These are phyloP conservation scores for Fusarium incarnatum DNA, from an alignment of 2,329 filamentous ascomycete species.

Conservation along the genomic window DNA sequence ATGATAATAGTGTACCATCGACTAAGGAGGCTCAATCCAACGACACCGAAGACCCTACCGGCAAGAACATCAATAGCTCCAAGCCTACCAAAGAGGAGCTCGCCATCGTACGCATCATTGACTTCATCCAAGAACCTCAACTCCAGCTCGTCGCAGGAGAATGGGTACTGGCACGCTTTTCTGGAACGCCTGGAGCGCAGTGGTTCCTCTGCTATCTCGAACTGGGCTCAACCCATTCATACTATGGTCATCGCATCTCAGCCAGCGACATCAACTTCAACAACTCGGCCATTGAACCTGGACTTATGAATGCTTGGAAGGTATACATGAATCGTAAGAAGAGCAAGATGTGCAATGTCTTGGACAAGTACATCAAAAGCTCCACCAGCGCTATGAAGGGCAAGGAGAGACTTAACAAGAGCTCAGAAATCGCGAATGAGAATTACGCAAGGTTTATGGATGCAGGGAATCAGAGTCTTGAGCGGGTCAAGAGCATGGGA, in stretches of 20 bases:
- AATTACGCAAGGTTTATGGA: not conserved
- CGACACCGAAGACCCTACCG: not conserved
- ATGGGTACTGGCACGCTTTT: slow-evolving; percentile 7
- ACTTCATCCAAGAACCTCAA: slow-evolving; percentile 5
- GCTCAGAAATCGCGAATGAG: not conserved
- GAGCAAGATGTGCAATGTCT: slow-evolving; percentile 11
- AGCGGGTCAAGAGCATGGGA: slow-evolving; percentile 1
- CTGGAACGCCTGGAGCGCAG: not conserved
- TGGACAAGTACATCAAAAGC: slow-evolving; percentile 1
- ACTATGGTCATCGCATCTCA: slow-evolving; percentile 4
- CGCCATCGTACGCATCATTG: not conserved
- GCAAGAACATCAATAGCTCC: not conserved
- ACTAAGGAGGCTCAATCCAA: not conserved
- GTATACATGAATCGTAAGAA: slow-evolving; percentile 1
- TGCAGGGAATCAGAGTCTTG: not conserved
- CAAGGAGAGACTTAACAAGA: not conserved
- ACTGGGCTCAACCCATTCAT: not conserved
- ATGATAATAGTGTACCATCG: not conserved
- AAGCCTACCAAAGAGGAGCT: slow-evolving; percentile 6
- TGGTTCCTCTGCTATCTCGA: slow-evolving; percentile 13
- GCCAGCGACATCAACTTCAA: not conserved
- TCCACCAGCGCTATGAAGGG: not conserved
- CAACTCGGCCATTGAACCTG: slow-evolving; percentile 1
- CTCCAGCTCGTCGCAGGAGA: slow-evolving; percentile 5
- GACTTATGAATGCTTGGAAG: slow-evolving; percentile 3